These are phyloP conservation scores for Platanthera guangdongensis DNA, from an alignment of 106 monocot species.

Conservation along the genomic window DNA sequence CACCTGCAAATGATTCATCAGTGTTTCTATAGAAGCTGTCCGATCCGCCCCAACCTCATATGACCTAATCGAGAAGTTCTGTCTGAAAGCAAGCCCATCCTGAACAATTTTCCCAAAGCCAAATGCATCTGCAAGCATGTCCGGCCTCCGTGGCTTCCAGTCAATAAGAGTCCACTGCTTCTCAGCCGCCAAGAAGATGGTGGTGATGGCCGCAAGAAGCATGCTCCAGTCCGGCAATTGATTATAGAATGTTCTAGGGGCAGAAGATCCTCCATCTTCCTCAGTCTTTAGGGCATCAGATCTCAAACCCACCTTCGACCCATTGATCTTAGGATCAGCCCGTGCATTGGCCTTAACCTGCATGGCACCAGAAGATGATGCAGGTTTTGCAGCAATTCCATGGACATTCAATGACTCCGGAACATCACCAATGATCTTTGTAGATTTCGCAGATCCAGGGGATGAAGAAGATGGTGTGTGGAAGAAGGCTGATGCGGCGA, in stretches of 20 bases:
- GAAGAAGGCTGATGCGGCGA: constrained; percentile 52
- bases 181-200: constrained; percentile 79
- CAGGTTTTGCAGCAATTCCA: constrained; percentile 33
- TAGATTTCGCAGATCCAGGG: constrained; percentile 10
- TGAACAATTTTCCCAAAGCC: constrained; percentile 58
- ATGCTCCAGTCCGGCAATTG: constrained; percentile 90
- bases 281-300: constrained; percentile 26
- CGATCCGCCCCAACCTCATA: constrained; percentile 91
- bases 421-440: constrained; percentile 16
- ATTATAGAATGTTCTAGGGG: constrained; percentile 77
- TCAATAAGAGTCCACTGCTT: constrained; percentile 82
- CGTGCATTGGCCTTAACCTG: constrained; percentile 47
- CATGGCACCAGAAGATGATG: constrained; percentile 27
- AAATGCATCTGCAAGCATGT: constrained; percentile 75
- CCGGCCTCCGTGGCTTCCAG: constrained; percentile 81
- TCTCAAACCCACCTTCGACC: constrained; percentile 21
- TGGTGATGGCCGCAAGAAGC: constrained; percentile 78
- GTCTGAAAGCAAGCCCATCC: constrained; percentile 61
- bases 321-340: constrained; percentile 55
- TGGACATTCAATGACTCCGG: constrained; percentile 27
- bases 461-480: constrained; percentile 30
- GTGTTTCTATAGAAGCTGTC: constrained; percentile 90
- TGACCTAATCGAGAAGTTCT: constrained; percentile 80
- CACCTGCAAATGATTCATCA: constrained; percentile 98
- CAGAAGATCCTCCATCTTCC: constrained; percentile 20